Evolutionary conservation across 495 filamentous ascomycete genomes (phyloP).

Genomic region (Neurospora discreta): DNA sequence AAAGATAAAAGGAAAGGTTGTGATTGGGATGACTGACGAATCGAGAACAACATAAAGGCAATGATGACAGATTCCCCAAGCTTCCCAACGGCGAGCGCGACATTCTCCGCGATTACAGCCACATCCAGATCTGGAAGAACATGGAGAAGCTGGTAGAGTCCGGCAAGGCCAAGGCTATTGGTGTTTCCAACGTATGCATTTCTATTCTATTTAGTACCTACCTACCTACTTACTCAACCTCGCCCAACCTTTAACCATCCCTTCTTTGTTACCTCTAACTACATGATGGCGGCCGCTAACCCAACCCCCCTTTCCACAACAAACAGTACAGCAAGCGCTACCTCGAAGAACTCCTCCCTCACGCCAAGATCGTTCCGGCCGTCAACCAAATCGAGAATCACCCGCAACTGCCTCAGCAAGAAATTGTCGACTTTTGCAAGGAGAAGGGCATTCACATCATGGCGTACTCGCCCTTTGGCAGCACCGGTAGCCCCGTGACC

Average conservation of each 20-base stretch:
- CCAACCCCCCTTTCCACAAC: background rate
- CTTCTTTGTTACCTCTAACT: background rate
- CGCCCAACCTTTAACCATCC: background rate
- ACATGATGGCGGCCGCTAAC: background rate
- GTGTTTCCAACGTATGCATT: constrained; percentile 53
- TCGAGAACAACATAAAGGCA: constrained; percentile 33
- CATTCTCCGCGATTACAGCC: constrained; percentile 50
- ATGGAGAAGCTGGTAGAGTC: constrained; percentile 62
- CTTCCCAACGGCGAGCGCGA: constrained; percentile 58
- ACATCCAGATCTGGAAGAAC: constrained; percentile 65
- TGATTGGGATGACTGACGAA: no score
- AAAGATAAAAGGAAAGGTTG: no score
- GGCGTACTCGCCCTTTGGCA: constrained; percentile 67
- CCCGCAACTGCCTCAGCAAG: constrained; percentile 72
- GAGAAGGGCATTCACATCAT: constrained; percentile 65
- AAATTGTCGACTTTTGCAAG: constrained; percentile 67
- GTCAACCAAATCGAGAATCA: constrained; percentile 92
- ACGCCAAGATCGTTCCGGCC: constrained; percentile 59
- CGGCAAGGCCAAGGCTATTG: constrained; percentile 66
- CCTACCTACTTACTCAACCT: background rate
- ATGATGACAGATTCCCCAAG: constrained; percentile 67
- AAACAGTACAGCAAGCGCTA: constrained; percentile 53
- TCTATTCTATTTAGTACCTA: no score
- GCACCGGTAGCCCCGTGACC: constrained; percentile 64
- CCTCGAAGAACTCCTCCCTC: constrained; percentile 59